Conservation (phyloP, 208 protist species). For the Trypanosoma lewisi region DNA sequence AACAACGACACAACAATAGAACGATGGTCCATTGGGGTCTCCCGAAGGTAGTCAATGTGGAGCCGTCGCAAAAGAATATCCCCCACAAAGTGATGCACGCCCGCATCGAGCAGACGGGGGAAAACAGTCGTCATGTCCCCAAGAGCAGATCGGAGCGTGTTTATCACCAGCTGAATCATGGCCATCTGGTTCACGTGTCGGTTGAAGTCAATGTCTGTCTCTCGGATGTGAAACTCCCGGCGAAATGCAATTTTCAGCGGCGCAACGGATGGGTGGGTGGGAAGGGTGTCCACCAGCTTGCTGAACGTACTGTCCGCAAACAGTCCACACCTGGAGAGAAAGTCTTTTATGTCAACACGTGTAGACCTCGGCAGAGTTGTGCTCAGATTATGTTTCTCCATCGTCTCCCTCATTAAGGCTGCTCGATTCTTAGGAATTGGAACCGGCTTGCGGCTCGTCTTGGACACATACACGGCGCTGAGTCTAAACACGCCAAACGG, state of each 20-base stretch:
- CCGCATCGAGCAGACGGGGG: slow-evolving; percentile 26
- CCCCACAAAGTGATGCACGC: slow-evolving; percentile 26
- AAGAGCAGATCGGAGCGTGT: slow-evolving; percentile 47
- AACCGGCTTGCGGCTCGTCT: slow-evolving; percentile 30
- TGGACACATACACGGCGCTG: slow-evolving; percentile 56
- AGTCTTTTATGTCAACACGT: slow-evolving; percentile 5
- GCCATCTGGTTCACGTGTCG: slow-evolving; percentile 69
- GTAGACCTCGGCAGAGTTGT: neutral
- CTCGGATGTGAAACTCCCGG: slow-evolving; percentile 40
- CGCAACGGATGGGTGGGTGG: neutral
- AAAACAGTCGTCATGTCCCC: slow-evolving; percentile 29
- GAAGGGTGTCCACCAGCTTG: neutral
- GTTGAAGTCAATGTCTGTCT: slow-evolving; percentile 79
- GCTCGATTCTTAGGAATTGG: slow-evolving; percentile 13
- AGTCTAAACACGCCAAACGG: slow-evolving; percentile 54
- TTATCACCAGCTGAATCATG: slow-evolving; percentile 47
- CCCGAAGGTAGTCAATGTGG: slow-evolving; percentile 71
- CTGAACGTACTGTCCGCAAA: neutral
- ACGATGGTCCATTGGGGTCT: slow-evolving; percentile 43
- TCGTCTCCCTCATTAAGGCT: slow-evolving; percentile 8
- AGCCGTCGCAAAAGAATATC: slow-evolving; percentile 55
- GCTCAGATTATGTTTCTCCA: slow-evolving; percentile 2
- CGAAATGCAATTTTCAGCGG: slow-evolving; percentile 13
- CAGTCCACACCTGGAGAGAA: neutral
- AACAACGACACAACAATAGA: slow-evolving; percentile 32